Conservation (phyloP, 2,329 filamentous ascomycete genomes). For the Cladosporium sp. region DNA sequence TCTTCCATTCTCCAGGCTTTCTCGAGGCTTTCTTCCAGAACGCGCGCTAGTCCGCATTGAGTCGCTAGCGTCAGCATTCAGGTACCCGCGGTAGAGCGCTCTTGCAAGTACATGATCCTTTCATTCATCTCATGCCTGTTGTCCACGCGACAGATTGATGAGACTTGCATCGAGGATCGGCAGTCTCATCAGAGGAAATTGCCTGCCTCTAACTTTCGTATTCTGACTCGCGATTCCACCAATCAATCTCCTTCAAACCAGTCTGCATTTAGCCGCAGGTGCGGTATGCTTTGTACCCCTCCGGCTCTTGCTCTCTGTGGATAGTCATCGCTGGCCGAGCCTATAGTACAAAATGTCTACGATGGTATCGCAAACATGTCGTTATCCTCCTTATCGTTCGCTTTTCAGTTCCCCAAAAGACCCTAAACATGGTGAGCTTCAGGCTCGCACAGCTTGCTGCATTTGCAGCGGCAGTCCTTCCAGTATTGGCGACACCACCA, state of each 20-base stretch:
- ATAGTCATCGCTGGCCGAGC: not conserved
- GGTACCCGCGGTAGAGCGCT: too few relatives aligned
- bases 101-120: not conserved
- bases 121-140: not conserved
- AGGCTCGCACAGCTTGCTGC: not conserved
- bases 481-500: slow-evolving; percentile 5
- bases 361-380: not conserved
- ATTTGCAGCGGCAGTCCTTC: not conserved
- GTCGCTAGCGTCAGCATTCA: not conserved
- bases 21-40: not conserved
- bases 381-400: not conserved
- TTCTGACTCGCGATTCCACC: slow-evolving; percentile 1
- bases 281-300: slow-evolving; percentile 10
- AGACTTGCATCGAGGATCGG: not conserved
- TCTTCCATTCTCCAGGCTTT: too few relatives aligned
- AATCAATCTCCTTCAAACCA: not conserved
- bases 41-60: not conserved
- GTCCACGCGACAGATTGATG: not conserved
- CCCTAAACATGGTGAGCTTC: not conserved
- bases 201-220: too few relatives aligned
- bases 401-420: too few relatives aligned
- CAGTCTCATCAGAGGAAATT: not conserved
- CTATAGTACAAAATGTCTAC: not conserved
- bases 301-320: not conserved
- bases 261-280: slow-evolving; percentile 10